Evolutionary conservation across 441 rosid species (phyloP).

Genomic region (Bocquillonia castaneifolia): DNA sequence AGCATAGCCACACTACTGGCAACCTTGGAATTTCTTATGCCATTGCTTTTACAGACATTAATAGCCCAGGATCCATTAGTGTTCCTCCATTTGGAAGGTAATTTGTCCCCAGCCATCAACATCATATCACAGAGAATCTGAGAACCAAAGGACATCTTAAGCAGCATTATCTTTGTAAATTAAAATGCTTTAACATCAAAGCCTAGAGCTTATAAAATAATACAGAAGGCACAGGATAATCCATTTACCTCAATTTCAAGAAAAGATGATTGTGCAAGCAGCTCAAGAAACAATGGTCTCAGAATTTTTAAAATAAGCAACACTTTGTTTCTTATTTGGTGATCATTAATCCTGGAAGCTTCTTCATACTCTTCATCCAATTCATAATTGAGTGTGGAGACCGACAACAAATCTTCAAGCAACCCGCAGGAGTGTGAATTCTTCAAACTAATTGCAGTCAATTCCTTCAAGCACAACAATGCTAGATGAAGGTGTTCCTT

Average conservation of each 20-base stretch:
- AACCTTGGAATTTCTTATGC: conserved; percentile 38
- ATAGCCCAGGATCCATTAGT: conserved; percentile 57
- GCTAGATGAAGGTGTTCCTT: conserved; percentile 56
- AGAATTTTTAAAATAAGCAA: conserved; percentile 42
- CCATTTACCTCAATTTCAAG: conserved; percentile 57
- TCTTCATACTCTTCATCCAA: conserved; percentile 39
- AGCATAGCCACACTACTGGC: conserved; percentile 50
- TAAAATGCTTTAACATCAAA: conserved; percentile 15
- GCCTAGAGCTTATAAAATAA: conserved; percentile 7
- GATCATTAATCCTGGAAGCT: conserved; percentile 40
- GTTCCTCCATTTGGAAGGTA: conserved; percentile 55
- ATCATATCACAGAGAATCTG: conserved; percentile 59
- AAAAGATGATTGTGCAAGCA: conserved; percentile 40
- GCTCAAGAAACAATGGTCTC: conserved; percentile 50
- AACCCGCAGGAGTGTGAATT: conserved; percentile 37
- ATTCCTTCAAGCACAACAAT: conserved; percentile 64
- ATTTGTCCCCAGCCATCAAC: conserved; percentile 38
- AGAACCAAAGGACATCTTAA: conserved; percentile 13
- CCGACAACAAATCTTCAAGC: conserved; percentile 57
- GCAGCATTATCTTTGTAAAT: neutral
- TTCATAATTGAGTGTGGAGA: conserved; percentile 35
- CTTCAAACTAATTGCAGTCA: conserved; percentile 38
- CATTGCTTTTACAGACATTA: conserved; percentile 47
- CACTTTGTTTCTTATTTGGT: conserved; percentile 40
- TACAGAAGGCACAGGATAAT: neutral